These are phyloP conservation scores for Volvox reticuliferus DNA, from an alignment of 139 green algal species.

Conservation along the genomic window DNA sequence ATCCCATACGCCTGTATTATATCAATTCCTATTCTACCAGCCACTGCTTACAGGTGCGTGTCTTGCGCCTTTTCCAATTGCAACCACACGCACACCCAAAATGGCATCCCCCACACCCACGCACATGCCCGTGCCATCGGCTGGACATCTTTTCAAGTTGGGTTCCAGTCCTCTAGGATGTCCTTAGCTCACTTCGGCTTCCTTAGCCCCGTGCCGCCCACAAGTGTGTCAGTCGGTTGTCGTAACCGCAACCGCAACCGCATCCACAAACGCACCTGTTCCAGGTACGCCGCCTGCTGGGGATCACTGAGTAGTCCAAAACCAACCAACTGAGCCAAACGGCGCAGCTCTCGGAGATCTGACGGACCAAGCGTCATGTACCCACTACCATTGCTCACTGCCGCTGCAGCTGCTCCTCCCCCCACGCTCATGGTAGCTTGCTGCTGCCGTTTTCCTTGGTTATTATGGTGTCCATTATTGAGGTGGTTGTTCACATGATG, in stretches of 20 bases:
- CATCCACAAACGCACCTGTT: neutral
- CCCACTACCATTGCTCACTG: neutral
- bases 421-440: neutral
- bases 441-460: neutral
- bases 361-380: neutral
- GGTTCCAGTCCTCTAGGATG: too few relatives aligned
- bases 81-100: too few relatives aligned
- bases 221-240: too few relatives aligned
- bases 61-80: too few relatives aligned
- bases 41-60: too few relatives aligned
- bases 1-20: too few relatives aligned
- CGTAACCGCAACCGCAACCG: neutral
- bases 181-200: too few relatives aligned
- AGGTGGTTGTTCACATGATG: neutral
- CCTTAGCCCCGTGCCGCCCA: too few relatives aligned
- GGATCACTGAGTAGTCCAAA: conserved; percentile 27
- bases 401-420: neutral
- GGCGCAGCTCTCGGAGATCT: conserved; percentile 20
- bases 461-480: neutral
- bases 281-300: neutral
- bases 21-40: too few relatives aligned
- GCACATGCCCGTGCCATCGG: too few relatives aligned
- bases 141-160: too few relatives aligned
- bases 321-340: conserved; percentile 22
- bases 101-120: too few relatives aligned